Conservation (phyloP, 441 rosid species). For the Metrosideros polymorpha region DNA sequence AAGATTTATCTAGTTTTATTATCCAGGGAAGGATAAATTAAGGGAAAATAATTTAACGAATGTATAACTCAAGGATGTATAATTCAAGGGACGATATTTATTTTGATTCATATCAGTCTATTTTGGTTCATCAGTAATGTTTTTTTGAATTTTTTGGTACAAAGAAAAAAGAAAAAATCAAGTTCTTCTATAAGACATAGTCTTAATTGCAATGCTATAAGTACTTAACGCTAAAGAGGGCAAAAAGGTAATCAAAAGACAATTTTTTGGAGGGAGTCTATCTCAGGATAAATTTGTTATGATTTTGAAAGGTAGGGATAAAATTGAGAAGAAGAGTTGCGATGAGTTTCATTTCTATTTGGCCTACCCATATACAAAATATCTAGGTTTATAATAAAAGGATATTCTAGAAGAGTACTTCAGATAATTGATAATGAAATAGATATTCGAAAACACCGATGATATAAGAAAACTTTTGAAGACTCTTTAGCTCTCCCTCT, state of each 20-base stretch:
- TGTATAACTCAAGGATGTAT: neutral
- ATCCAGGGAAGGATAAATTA: neutral
- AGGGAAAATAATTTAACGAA: neutral
- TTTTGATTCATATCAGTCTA: neutral
- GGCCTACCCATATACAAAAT: neutral
- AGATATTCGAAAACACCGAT: neutral
- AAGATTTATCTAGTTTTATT: neutral
- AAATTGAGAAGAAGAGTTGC: neutral
- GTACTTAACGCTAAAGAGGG: neutral
- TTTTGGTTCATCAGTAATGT: neutral
- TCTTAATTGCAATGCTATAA: neutral
- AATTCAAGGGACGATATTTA: neutral
- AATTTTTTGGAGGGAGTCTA: neutral
- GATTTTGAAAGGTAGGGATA: neutral
- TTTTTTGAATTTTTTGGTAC: neutral
- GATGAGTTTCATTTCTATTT: neutral
- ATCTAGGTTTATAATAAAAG: neutral
- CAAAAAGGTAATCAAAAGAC: neutral
- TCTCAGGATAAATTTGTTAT: neutral
- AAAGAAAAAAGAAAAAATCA: neutral
- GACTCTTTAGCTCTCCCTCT: neutral
- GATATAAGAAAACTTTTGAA: neutral
- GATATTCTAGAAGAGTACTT: neutral
- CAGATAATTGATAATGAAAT: neutral
- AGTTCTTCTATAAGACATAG: neutral